A percentile compares a stretch with the other conserved stretches of the same genome.
Conservation (phyloP, 2,329 filamentous ascomycete species). For the Hymenoscyphus repandus region DNA sequence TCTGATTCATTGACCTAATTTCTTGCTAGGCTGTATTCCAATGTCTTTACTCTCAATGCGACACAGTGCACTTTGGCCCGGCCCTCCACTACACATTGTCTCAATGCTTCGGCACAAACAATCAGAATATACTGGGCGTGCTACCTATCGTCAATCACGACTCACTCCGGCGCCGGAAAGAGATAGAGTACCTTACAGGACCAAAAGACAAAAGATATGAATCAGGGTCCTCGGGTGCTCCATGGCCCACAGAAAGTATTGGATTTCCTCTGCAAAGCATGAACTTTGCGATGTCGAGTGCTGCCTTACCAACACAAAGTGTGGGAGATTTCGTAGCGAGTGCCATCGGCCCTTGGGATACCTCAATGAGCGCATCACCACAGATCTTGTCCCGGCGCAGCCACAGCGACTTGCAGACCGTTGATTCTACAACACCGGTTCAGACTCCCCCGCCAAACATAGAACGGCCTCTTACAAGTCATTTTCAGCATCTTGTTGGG, state of each 20-base stretch:
- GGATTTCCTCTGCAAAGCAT: conserved; percentile 12
- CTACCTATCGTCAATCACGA: conserved; percentile 27
- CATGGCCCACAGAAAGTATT: conserved; percentile 19
- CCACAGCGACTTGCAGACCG: too few relatives aligned
- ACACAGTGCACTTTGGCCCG: conserved; percentile 30
- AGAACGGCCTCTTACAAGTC: too few relatives aligned
- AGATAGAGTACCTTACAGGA: conserved; percentile 25
- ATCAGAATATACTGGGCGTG: conserved; percentile 17
- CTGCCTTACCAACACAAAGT: too few relatives aligned
- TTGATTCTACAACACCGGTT: too few relatives aligned
- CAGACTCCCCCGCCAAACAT: too few relatives aligned
- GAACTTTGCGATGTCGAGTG: too few relatives aligned
- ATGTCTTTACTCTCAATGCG: conserved; percentile 35
- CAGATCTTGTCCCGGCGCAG: too few relatives aligned
- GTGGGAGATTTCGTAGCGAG: too few relatives aligned
- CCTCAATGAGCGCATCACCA: too few relatives aligned
- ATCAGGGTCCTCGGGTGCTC: conserved; percentile 17
- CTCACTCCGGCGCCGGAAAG: conserved; percentile 24
- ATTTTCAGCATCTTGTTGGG: too few relatives aligned
- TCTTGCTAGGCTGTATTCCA: conserved; percentile 30
- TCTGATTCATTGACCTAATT: conserved; percentile 1
- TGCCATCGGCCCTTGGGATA: too few relatives aligned
- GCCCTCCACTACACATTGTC: conserved; percentile 32
- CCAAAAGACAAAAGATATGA: conserved; percentile 9
- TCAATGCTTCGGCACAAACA: conserved; percentile 24